These are phyloP conservation scores for Solanum neorickii DNA, from an alignment of 257 asterid species.

Conservation along the genomic window DNA sequence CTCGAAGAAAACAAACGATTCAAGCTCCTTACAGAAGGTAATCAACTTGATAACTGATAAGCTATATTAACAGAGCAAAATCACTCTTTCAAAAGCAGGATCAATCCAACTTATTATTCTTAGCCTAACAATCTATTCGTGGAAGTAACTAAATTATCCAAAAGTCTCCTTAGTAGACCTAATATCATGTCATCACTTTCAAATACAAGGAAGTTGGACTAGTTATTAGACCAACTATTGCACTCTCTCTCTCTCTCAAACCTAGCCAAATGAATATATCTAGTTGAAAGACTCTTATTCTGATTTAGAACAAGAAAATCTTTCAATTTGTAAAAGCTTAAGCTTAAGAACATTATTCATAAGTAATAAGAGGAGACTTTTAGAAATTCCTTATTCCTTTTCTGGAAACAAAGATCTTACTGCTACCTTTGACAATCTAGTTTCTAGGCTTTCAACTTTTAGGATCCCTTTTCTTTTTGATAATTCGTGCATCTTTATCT, in stretches of 20 bases:
- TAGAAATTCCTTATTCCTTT: not conserved
- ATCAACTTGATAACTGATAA: too few species aligned
- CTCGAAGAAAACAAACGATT: too few species aligned
- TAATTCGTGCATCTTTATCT: not conserved
- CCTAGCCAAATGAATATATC: not conserved
- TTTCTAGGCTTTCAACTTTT: not conserved
- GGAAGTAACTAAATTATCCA: not conserved
- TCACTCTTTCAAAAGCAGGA: not conserved
- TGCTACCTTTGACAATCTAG: not conserved
- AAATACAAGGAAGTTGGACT: not conserved
- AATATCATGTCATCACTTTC: not conserved
- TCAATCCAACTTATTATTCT: not conserved
- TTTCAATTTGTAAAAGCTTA: too few species aligned
- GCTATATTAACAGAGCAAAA: too few species aligned
- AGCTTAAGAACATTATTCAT: too few species aligned
- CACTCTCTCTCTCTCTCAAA: not conserved
- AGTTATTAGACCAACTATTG: not conserved
- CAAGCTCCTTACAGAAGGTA: too few species aligned
- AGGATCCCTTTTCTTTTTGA: not conserved
- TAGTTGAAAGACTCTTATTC: not conserved
- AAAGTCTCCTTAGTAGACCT: not conserved
- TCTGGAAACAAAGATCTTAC: not conserved
- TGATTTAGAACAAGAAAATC: not conserved
- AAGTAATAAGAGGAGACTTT: not conserved
- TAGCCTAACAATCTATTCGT: not conserved